Percentiles rank a stretch among this genome's conserved stretches.
These are phyloP conservation scores for Toxicodendron radicans DNA, from an alignment of 345 rosid species.

Conservation along the genomic window DNA sequence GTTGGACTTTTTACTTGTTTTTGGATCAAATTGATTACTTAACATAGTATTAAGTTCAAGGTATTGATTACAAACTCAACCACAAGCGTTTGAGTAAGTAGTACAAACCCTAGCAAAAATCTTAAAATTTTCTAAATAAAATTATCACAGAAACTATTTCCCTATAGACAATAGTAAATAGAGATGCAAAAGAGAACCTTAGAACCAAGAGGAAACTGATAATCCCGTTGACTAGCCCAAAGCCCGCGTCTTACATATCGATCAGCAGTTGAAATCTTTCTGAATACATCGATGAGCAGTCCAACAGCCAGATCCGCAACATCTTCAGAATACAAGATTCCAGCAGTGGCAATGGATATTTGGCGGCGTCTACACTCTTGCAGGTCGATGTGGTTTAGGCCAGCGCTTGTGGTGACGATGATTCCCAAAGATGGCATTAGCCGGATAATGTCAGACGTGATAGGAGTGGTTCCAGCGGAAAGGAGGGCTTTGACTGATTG, in stretches of 20 bases:
- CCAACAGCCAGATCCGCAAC: slow-evolving; percentile 63
- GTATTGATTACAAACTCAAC: too few relatives aligned
- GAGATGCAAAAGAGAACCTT: slow-evolving; percentile 35
- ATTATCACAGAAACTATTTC: neutral
- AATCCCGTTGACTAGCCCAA: slow-evolving; percentile 45
- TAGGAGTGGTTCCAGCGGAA: slow-evolving; percentile 20
- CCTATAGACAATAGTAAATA: neutral
- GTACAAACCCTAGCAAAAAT: too few relatives aligned
- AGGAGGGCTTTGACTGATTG: slow-evolving; percentile 37
- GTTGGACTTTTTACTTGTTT: too few relatives aligned
- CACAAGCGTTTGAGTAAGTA: too few relatives aligned
- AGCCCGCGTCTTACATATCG: slow-evolving; percentile 40
- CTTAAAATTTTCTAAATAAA: too few relatives aligned
- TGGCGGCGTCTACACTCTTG: slow-evolving; percentile 56
- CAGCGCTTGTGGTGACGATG: slow-evolving; percentile 48
- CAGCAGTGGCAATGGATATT: slow-evolving; percentile 43
- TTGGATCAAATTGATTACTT: too few relatives aligned
- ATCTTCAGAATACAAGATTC: slow-evolving; percentile 43
- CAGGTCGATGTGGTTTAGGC: slow-evolving; percentile 56
- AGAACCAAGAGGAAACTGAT: slow-evolving; percentile 29
- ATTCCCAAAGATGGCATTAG: slow-evolving; percentile 48
- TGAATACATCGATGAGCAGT: slow-evolving; percentile 48
- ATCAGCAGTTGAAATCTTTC: slow-evolving; percentile 52
- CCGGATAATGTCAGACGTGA: slow-evolving; percentile 33
- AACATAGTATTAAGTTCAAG: too few relatives aligned